These are phyloP conservation scores for Batkoa obscura DNA, from an alignment of 371 early-diverging fungal species.

Conservation along the genomic window DNA sequence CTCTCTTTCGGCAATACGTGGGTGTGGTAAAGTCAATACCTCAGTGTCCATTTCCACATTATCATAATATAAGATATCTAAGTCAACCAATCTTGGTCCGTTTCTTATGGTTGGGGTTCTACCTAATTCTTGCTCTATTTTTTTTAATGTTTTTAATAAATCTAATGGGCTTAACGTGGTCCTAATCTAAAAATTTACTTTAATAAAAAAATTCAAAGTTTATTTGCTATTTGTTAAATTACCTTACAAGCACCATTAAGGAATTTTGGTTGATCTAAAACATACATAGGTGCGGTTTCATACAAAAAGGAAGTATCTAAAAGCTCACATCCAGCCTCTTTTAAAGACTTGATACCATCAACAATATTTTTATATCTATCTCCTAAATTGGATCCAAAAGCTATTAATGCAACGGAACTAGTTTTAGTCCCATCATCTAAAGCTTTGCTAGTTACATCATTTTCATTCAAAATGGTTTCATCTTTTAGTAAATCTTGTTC, in stretches of 20 bases:
- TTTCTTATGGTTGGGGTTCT: conserved; percentile 48
- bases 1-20: conserved; percentile 69
- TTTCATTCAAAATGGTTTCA: background rate
- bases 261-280: conserved; percentile 76
- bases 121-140: conserved; percentile 64
- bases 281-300: conserved; percentile 92
- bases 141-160: conserved; percentile 57
- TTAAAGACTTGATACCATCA: conserved; percentile 41
- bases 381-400: conserved; percentile 87
- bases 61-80: conserved; percentile 88
- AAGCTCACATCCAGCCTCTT: conserved; percentile 29
- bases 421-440: background rate
- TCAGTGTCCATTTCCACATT: conserved; percentile 46
- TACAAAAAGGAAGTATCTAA: conserved; percentile 92
- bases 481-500: background rate
- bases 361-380: conserved; percentile 60
- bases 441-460: background rate
- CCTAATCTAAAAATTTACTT: conserved; percentile 17
- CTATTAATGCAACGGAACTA: conserved; percentile 39
- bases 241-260: conserved; percentile 78
- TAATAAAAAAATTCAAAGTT: background rate
- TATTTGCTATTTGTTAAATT: too few relatives aligned
- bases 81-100: conserved; percentile 85
- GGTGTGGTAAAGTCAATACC: conserved; percentile 71
- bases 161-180: conserved; percentile 56